Conservation (phyloP, 305 asterid species). For the Nicotiana rustica region DNA sequence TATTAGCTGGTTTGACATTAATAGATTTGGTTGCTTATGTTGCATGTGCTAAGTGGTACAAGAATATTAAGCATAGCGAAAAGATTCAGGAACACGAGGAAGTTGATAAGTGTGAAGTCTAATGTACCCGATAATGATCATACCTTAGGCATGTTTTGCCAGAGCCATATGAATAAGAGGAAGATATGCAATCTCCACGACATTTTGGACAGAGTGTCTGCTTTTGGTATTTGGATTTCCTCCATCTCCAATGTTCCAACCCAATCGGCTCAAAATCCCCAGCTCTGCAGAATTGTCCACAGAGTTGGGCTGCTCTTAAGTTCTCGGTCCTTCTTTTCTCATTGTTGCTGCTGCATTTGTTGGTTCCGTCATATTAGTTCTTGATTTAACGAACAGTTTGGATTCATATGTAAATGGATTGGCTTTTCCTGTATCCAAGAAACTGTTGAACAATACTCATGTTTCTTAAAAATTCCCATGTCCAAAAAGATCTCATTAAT, state of each 20-base stretch:
- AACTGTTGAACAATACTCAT: conserved; percentile 22
- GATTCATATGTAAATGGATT: conserved; percentile 31
- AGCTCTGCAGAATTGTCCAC: not conserved
- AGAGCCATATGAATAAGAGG: conserved; percentile 33
- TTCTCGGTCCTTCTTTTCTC: conserved; percentile 16
- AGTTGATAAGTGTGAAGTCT: conserved; percentile 46
- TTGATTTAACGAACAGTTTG: not conserved
- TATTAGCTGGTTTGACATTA: conserved; percentile 76
- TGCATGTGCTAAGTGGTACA: conserved; percentile 76
- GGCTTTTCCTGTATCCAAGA: conserved; percentile 31
- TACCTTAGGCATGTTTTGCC: conserved; percentile 3
- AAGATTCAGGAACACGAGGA: conserved; percentile 46
- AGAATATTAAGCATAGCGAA: conserved; percentile 60
- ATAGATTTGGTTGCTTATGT: conserved; percentile 67
- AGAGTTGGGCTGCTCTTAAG: not conserved
- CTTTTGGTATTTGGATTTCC: conserved; percentile 16
- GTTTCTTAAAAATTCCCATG: not conserved
- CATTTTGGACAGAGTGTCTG: conserved; percentile 25
- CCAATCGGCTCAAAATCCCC: conserved; percentile 13
- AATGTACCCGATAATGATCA: conserved; percentile 10
- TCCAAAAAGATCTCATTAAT: conserved; percentile 10
- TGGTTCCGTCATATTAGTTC: conserved; percentile 13
- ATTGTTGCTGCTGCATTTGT: conserved; percentile 4
- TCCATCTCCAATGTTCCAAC: conserved; percentile 9
- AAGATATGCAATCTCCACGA: not conserved